A percentile compares a stretch with the other conserved stretches of the same genome.
Conservation (phyloP, 768 basidiomycete genomes). For the Agaricus blazei region DNA sequence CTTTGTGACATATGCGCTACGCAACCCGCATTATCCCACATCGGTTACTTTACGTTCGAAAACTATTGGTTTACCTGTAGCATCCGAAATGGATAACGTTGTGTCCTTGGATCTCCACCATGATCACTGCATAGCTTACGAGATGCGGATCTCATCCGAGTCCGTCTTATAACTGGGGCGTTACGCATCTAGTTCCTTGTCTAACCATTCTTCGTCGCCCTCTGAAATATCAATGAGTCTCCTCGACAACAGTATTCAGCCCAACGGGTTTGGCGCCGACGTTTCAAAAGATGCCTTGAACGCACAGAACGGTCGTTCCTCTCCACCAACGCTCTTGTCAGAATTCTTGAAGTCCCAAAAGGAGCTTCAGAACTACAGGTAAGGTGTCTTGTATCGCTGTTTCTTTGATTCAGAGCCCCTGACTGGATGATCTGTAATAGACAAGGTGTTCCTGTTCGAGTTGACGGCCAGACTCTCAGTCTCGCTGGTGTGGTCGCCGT, state of each 20-base stretch:
- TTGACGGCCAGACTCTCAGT: slow-evolving; percentile 63
- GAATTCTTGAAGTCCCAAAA: slow-evolving; percentile 42
- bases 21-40: too few species aligned
- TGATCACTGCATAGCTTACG: slow-evolving; percentile 12
- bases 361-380: slow-evolving; percentile 58
- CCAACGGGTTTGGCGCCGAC: background rate
- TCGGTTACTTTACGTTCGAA: background rate
- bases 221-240: slow-evolving; percentile 4
- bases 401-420: slow-evolving; percentile 35
- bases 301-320: slow-evolving; percentile 1
- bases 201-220: too few species aligned
- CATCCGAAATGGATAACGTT: background rate
- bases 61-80: background rate
- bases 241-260: background rate
- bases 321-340: slow-evolving; percentile 15
- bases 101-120: slow-evolving; percentile 4
- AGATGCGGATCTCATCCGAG: slow-evolving; percentile 29
- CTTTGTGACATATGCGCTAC: background rate
- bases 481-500: slow-evolving; percentile 64
- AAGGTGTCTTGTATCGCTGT: slow-evolving; percentile 20
- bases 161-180: slow-evolving; percentile 6
- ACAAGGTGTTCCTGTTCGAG: slow-evolving; percentile 45
- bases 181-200: background rate
- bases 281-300: slow-evolving; percentile 12
- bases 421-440: slow-evolving; percentile 32